Base-by-base conservation (phyloP, 129 eudicot genomes). In the Helianthus annuus region DNA sequence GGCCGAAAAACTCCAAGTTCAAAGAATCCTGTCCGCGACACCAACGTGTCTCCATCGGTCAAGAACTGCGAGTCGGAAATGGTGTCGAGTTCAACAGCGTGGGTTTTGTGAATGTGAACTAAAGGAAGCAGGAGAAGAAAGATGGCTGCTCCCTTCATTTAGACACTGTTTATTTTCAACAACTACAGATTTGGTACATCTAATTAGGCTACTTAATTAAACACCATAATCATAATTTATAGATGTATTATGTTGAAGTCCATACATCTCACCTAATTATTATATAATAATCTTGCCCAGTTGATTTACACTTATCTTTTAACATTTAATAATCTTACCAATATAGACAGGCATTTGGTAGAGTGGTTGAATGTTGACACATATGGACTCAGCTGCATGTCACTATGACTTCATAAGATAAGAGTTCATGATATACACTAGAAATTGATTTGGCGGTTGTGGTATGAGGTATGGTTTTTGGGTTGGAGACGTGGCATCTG, bases 1-100 rank as follows among this genome's bases (percentile, higher is more conserved):
- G 74, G 74, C 13, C 72, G 14, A 36, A 72, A 72, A 48, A 71
- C 36, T 19, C 82, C 82, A 4, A 78, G 66, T 48, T 71, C 82
- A 29, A 78, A 78, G 11, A 49, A 46, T 38, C 76, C 56, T 6
- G 64, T 6, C 8, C 48, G 17, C 10, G 81, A 77, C 46, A 77
- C 71, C 22, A 77, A 40, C 34, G 76, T 77, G 75, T 77, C 76
- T 9, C 32, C 46, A 5, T 77, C 64, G 5, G 69, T 69, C 54
- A 77, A 69, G 63, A 61, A 69, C 34, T 11, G 52, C 7, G 74
- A 76, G 8, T 22, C 16, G 4, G 81, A 60, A 40, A 70, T 49
- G 32, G 24, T 14, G 48, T 51, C n/a, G n/a, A 68, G 34, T 48
- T 68, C 76, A 48, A 48, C 76, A 12, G 70, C 38, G 32, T 48